phyloP scores from a whole-genome alignment of 2,329 filamentous ascomycete genomes.

The Scytalidium lignicola region DNA sequence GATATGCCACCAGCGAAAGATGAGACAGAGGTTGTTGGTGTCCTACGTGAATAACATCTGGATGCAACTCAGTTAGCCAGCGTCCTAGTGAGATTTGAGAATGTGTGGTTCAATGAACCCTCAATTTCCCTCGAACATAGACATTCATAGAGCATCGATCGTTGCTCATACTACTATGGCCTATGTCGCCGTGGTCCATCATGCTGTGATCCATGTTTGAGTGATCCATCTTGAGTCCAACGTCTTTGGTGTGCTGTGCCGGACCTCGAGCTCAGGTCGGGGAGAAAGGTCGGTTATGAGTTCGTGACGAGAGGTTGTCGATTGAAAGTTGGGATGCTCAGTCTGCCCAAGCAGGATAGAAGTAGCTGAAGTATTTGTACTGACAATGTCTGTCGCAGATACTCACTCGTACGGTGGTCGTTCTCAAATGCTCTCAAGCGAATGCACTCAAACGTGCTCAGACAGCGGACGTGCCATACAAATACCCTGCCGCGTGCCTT shows the following conservation, averaged over 20 bases:
- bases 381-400: neutral
- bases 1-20: constrained; percentile 90
- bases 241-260: constrained; percentile 18
- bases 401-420: too few species aligned
- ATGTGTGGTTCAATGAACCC: too few species aligned
- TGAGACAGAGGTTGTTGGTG: constrained; percentile 88
- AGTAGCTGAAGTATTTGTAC: neutral
- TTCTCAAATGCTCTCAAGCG: too few species aligned
- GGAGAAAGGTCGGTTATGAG: too few species aligned
- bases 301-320: too few species aligned
- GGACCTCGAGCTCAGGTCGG: neutral
- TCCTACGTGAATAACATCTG: constrained; percentile 99
- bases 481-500: neutral
- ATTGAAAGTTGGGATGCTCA: too few species aligned
- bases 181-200: constrained; percentile 55
- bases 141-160: constrained; percentile 89
- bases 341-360: neutral
- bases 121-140: constrained; percentile 28
- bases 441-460: constrained; percentile 11
- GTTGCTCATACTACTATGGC: constrained; percentile 51
- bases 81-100: constrained; percentile 3
- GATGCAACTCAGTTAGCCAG: neutral
- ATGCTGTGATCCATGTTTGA: constrained; percentile 39
- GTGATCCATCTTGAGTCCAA: constrained; percentile 39
- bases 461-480: neutral